These are phyloP conservation scores for Mesostigma viride DNA, from an alignment of 139 green algal genomes.

Conservation along the genomic window DNA sequence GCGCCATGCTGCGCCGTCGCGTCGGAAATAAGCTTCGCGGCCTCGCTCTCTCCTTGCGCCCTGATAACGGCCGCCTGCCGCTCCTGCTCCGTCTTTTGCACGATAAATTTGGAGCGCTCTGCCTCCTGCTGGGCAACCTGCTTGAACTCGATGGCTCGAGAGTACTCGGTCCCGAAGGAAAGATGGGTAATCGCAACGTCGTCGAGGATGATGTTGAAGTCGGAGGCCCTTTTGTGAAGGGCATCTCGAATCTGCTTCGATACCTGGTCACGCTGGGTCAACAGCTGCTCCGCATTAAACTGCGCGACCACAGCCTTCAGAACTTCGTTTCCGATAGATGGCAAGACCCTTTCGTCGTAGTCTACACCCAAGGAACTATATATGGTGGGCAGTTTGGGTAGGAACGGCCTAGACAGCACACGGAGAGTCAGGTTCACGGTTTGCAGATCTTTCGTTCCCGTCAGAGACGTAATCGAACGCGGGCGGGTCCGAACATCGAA, in stretches of 20 bases:
- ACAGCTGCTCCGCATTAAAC: conserved; percentile 97
- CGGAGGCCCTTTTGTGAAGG: conserved; percentile 61
- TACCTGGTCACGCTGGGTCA: conserved; percentile 83
- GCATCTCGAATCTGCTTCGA: conserved; percentile 33
- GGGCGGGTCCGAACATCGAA: conserved; percentile 93
- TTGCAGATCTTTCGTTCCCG: conserved; percentile 96
- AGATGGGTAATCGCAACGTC: conserved; percentile 98
- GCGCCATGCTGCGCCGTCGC: conserved; percentile 72
- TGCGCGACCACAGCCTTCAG: conserved; percentile 95
- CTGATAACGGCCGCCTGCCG: conserved; percentile 67
- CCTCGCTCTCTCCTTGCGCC: conserved; percentile 89
- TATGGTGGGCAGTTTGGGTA: conserved; percentile 65
- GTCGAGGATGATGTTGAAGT: conserved; percentile 97
- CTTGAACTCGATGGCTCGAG: conserved; percentile 89
- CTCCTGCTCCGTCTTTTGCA: conserved; percentile 55
- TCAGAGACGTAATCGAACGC: conserved; percentile 87
- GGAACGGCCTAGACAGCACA: conserved; percentile 83
- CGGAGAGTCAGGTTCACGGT: conserved; percentile 98
- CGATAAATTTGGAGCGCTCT: conserved; percentile 72
- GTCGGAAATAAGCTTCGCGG: conserved; percentile 87
- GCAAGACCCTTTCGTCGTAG: conserved; percentile 96
- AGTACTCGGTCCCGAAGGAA: conserved; percentile 91
- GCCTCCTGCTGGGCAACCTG: conserved; percentile 98
- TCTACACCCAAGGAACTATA: conserved; percentile 83
- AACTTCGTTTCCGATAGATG: conserved; percentile 97